These are phyloP conservation scores for Asparagopsis taxiformis DNA, from an alignment of 31 red algal species.

Conservation along the genomic window DNA sequence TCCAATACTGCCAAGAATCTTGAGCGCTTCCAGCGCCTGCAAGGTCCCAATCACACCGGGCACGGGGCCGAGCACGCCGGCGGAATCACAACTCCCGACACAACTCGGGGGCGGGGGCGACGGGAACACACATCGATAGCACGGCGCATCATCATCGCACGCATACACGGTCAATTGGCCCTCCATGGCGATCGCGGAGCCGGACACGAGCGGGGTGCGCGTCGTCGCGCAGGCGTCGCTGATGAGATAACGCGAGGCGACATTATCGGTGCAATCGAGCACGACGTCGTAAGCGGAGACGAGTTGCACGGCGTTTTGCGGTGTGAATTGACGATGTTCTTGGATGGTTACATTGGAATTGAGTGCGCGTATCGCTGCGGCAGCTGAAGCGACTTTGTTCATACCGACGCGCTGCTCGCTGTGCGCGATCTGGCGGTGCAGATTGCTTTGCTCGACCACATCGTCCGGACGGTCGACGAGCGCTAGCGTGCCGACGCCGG, in stretches of 20 bases:
- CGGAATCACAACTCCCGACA: slow-evolving; percentile 88
- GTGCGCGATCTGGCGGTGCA: slow-evolving; percentile 93
- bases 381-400: slow-evolving; percentile 61
- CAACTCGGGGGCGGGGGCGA: slow-evolving; percentile 74
- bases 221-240: slow-evolving; percentile 83
- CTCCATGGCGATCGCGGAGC: slow-evolving; percentile 80
- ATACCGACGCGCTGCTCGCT: slow-evolving; percentile 36
- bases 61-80: slow-evolving; percentile 92
- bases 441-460: slow-evolving; percentile 75
- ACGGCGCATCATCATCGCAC: slow-evolving; percentile 47
- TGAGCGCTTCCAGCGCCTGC: slow-evolving; percentile 89
- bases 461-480: slow-evolving; percentile 81
- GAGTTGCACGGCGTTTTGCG: slow-evolving; percentile 44
- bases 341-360: slow-evolving; percentile 65
- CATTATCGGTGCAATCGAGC: slow-evolving; percentile 98
- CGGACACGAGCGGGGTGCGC: slow-evolving; percentile 74
- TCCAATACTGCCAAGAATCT: slow-evolving; percentile 42
- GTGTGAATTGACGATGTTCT: slow-evolving; percentile 17
- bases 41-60: slow-evolving; percentile 91
- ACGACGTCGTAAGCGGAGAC: slow-evolving; percentile 73
- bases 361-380: slow-evolving; percentile 24
- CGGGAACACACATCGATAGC: slow-evolving; percentile 91
- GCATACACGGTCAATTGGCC: slow-evolving; percentile 84
- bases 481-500: slow-evolving; percentile 81
- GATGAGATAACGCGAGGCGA: slow-evolving; percentile 76